Conservation (phyloP, 257 asterid species). For the Nicotiana otophora region DNA sequence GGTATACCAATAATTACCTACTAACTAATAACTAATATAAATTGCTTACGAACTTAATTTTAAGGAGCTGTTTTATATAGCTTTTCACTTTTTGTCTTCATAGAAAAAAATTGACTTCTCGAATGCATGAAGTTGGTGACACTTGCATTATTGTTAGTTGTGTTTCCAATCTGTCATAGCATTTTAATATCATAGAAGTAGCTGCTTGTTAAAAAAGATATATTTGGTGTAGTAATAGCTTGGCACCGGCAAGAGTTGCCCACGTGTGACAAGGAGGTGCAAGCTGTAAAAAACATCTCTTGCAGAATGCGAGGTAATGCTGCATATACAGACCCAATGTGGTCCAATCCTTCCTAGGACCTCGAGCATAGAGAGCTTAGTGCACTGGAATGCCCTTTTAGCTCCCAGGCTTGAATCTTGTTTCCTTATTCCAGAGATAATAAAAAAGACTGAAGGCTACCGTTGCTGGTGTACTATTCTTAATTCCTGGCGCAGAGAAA, state of each 20-base stretch:
- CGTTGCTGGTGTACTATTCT: background rate
- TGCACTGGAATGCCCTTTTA: background rate
- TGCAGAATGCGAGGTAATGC: background rate
- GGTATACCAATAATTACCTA: background rate
- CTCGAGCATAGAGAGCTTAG: background rate
- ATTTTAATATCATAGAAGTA: background rate
- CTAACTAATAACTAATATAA: background rate
- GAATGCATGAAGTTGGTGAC: background rate
- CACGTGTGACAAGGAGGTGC: background rate
- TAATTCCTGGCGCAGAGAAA: background rate
- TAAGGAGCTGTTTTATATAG: background rate
- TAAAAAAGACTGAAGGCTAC: background rate
- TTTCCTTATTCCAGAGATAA: background rate
- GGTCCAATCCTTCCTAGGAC: background rate
- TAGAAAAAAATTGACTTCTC: background rate
- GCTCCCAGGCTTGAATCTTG: background rate
- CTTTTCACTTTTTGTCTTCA: background rate
- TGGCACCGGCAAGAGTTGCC: background rate
- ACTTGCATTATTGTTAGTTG: background rate
- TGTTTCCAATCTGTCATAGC: background rate
- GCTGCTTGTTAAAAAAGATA: background rate
- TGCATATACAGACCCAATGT: background rate
- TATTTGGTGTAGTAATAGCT: background rate
- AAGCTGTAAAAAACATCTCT: background rate
- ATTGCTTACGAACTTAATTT: background rate